phyloP scores from a whole-genome alignment of 495 filamentous ascomycete genomes.

The Aspergillus sclerotiicarbonarius region DNA sequence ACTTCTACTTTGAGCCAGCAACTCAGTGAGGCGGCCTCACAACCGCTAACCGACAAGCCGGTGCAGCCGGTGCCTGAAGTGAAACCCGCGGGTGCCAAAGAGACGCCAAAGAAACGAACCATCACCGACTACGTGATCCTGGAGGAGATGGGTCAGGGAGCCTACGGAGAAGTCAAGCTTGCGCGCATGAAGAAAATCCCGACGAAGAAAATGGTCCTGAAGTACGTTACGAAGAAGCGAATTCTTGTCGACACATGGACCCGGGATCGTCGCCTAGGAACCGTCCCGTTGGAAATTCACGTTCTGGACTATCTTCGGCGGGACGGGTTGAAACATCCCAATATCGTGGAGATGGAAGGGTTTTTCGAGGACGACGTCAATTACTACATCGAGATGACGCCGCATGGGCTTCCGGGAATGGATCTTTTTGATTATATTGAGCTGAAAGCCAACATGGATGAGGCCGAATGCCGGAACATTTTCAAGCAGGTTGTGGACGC shows the following conservation, averaged over 20 bases:
- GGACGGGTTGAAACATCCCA: conserved; percentile 84
- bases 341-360: conserved; percentile 97
- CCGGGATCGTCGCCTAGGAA: conserved; percentile 89
- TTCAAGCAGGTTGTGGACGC: conserved; percentile 90
- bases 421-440: conserved; percentile 99
- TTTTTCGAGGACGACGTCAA: conserved; percentile 98
- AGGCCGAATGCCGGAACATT: conserved; percentile 88
- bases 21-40: conserved; percentile 66
- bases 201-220: conserved; percentile 83
- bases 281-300: conserved; percentile 95
- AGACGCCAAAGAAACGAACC: conserved; percentile 61
- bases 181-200: conserved; percentile 80
- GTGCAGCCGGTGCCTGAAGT: conserved; percentile 43
- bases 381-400: conserved; percentile 99
- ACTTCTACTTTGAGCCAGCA: conserved; percentile 72
- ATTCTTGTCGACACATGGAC: conserved; percentile 99
- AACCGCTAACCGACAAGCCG: conserved; percentile 49
- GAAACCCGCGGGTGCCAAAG: conserved; percentile 30
- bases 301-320: conserved; percentile 90
- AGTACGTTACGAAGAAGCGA: conserved; percentile 95
- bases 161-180: conserved; percentile 96
- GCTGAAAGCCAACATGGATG: conserved; percentile 93
- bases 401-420: conserved; percentile 96
- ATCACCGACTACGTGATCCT: conserved; percentile 90
- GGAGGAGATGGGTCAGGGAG: conserved; percentile 98